phyloP scores from a whole-genome alignment of 768 basidiomycete species.

The Cyclocybe cylindracea region DNA sequence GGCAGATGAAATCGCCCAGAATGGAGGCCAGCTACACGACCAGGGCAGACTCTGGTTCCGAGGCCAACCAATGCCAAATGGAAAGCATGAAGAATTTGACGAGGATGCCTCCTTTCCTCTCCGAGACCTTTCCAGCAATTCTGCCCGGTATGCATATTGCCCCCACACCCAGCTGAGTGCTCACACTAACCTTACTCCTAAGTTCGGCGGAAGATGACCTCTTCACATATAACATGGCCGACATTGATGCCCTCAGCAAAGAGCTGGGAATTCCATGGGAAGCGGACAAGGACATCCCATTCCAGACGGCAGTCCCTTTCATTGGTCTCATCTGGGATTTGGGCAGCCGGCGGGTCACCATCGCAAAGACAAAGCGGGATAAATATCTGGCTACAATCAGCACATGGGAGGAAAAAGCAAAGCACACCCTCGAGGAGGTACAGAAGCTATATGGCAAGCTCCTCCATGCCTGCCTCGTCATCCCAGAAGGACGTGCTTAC shows the following conservation, averaged over 20 bases:
- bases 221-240: no score
- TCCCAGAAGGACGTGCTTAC: slow-evolving; percentile 31
- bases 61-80: slow-evolving; percentile 21
- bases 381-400: slow-evolving; percentile 38
- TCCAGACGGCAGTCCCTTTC: not conserved
- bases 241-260: no score
- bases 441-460: slow-evolving; percentile 36
- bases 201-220: no score
- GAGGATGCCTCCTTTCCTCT: no score
- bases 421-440: slow-evolving; percentile 22
- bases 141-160: no score
- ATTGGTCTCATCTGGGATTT: slow-evolving; percentile 14
- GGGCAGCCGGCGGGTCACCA: no score
- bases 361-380: not conserved
- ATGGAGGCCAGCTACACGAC: no score
- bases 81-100: slow-evolving; percentile 8
- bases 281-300: no score
- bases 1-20: not conserved
- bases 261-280: no score
- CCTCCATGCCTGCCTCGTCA: slow-evolving; percentile 24
- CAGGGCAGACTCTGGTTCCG: not conserved
- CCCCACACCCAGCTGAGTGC: no score
- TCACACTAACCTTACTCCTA: no score
- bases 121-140: no score
- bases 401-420: not conserved